A percentile compares a stretch with the other conserved stretches of the same genome.
Conservation (phyloP, 257 asterid species). For the Coffea eugenioides region DNA sequence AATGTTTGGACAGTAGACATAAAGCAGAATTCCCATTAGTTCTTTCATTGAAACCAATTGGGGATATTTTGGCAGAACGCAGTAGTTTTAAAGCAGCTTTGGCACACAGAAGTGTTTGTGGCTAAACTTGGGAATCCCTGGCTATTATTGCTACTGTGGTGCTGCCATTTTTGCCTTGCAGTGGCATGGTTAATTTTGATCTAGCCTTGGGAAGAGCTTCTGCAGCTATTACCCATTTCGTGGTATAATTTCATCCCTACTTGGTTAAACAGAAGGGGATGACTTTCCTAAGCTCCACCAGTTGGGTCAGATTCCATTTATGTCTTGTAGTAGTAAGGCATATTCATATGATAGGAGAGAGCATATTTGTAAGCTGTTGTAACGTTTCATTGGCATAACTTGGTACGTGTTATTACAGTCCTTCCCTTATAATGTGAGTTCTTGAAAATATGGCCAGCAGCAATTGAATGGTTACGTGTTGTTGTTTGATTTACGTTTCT, state of each 20-base stretch:
- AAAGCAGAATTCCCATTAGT: too few relatives aligned
- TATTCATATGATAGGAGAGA: too few relatives aligned
- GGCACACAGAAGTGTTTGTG: not conserved
- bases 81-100: not conserved
- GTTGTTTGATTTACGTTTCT: too few relatives aligned
- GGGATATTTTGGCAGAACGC: not conserved
- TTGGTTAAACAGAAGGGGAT: not conserved
- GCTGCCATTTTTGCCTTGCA: not conserved
- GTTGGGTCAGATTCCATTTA: not conserved
- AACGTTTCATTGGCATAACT: too few relatives aligned
- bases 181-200: not conserved
- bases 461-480: too few relatives aligned
- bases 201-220: not conserved
- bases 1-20: too few relatives aligned
- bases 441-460: too few relatives aligned
- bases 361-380: too few relatives aligned
- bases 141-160: not conserved
- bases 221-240: not conserved
- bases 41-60: not conserved
- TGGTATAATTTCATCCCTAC: not conserved
- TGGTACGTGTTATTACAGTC: too few relatives aligned
- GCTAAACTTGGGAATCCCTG: too few relatives aligned
- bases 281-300: not conserved
- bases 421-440: too few relatives aligned
- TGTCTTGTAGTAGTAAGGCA: not conserved